Evolutionary conservation across 441 rosid species (phyloP), one percentile per base, ranked within the genome.

Genomic region (Euphorbia schlechtendalii): DNA sequence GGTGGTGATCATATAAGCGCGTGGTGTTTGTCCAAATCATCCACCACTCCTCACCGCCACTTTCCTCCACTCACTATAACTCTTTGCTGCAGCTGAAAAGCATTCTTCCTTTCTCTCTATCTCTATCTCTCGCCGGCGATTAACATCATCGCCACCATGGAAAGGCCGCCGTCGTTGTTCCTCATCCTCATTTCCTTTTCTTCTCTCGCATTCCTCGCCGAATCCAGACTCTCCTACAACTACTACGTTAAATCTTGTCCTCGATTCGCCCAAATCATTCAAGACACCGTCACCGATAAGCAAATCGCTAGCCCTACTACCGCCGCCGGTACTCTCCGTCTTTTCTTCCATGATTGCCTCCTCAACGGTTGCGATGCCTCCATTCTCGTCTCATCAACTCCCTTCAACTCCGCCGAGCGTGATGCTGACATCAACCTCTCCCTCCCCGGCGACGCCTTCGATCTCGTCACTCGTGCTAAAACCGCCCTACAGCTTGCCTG

Each of bases 381-480:
- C 21, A 38, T 83, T 34, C 87, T 89, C 67, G 36, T 89, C 14
- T 66, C 88, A 51, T 84, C 96, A 70, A 85, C 80, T 41, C 65
- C 85, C 10, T 78, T 76, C 81, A 81, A 85, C 74, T 72, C 76
- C 20, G 81, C 90, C 1, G 94, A 89, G 75, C 86, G 86, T 14
- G 87, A 84, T 51, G 83, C 83, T 0, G 87, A 87, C 59, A 76
- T 78, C 75, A 89, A 89, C 72, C 87, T 64, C 3, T 82, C 87
- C 56, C 92, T 87, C 71, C 85, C 92, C 0, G 94, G 92, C 15
- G 95, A 90, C 48, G 92, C 85, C 13, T 87, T 87, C 61, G 92
- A 89, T 67, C 71, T 87, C 3, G 56, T 89, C 34, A 70, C 77
- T 1, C 77, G 92, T 0, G 79, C 80, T 59, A 90, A 84, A 67